phyloP scores from a whole-genome alignment of 495 filamentous ascomycete species.

The Zalerion maritima region DNA sequence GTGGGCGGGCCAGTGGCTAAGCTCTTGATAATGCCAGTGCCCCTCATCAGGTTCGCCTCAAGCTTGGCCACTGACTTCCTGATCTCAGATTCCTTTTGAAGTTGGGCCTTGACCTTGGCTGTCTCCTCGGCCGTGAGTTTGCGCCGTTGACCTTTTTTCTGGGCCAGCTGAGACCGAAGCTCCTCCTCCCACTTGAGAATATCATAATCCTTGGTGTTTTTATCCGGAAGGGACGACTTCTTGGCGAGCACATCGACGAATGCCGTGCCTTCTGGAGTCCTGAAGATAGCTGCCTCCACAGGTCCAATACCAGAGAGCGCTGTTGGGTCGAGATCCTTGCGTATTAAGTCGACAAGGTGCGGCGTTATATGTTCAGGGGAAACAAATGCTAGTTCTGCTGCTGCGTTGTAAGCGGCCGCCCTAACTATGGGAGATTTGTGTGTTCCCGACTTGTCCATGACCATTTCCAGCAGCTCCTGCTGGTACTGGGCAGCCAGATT shows the following conservation, averaged over 20 bases:
- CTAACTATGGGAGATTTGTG: constrained; percentile 38
- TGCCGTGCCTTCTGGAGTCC: constrained; percentile 69
- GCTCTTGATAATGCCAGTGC: constrained; percentile 67
- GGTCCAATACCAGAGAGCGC: constrained; percentile 59
- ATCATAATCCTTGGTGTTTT: constrained; percentile 82
- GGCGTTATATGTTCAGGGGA: constrained; percentile 71
- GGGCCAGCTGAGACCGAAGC: constrained; percentile 68
- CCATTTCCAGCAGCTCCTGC: constrained; percentile 28
- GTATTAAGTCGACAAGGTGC: constrained; percentile 56
- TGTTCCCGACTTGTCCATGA: constrained; percentile 32
- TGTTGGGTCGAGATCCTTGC: constrained; percentile 48
- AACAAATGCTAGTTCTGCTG: constrained; percentile 85
- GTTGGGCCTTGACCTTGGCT: constrained; percentile 77
- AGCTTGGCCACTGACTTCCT: constrained; percentile 51
- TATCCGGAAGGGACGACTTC: constrained; percentile 55
- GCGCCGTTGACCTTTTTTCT: constrained; percentile 82
- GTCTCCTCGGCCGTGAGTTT: constrained; percentile 84
- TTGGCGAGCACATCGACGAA: constrained; percentile 84
- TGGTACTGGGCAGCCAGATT: constrained; percentile 45
- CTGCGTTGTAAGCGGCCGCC: constrained; percentile 59
- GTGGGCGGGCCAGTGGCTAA: constrained; percentile 77
- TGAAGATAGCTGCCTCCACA: constrained; percentile 79
- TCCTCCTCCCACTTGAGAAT: constrained; percentile 96
- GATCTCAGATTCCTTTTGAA: constrained; percentile 72
- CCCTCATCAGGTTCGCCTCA: constrained; percentile 55